A percentile compares a stretch with the other conserved stretches of the same genome.
Conservation (phyloP, 345 rosid genomes). For the Cardamine occulta region DNA sequence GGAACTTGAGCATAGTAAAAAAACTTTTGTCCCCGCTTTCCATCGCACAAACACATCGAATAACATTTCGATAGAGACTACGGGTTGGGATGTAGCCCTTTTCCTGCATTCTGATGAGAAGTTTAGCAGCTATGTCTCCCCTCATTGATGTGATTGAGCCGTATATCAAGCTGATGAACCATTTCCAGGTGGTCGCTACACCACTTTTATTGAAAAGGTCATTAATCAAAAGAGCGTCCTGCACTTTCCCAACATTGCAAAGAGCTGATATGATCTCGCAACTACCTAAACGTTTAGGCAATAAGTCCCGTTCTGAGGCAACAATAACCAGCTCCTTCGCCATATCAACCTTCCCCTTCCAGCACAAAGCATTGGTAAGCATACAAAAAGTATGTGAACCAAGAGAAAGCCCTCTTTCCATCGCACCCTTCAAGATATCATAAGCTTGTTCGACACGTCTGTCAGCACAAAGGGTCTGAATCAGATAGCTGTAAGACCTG, state of each 20-base stretch:
- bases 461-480: slow-evolving; percentile 60
- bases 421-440: slow-evolving; percentile 54
- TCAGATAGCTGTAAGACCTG: slow-evolving; percentile 66
- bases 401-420: slow-evolving; percentile 64
- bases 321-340: slow-evolving; percentile 59
- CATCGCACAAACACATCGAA: slow-evolving; percentile 52
- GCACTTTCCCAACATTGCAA: slow-evolving; percentile 58
- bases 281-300: slow-evolving; percentile 47
- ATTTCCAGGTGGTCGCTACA: slow-evolving; percentile 27
- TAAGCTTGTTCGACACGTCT: slow-evolving; percentile 62
- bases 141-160: slow-evolving; percentile 54
- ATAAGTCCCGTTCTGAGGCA: slow-evolving; percentile 51
- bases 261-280: slow-evolving; percentile 62
- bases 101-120: slow-evolving; percentile 77
- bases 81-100: slow-evolving; percentile 55
- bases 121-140: slow-evolving; percentile 66
- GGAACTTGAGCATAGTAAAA: slow-evolving; percentile 54
- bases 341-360: slow-evolving; percentile 64
- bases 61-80: slow-evolving; percentile 56
- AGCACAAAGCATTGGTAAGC: slow-evolving; percentile 68
- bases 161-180: slow-evolving; percentile 56
- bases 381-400: slow-evolving; percentile 53
- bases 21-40: slow-evolving; percentile 53
- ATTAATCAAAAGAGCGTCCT: slow-evolving; percentile 63
- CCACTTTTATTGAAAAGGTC: slow-evolving; percentile 51